phyloP scores from a whole-genome alignment of 768 basidiomycete species.

The Tephrocybe sp. region DNA sequence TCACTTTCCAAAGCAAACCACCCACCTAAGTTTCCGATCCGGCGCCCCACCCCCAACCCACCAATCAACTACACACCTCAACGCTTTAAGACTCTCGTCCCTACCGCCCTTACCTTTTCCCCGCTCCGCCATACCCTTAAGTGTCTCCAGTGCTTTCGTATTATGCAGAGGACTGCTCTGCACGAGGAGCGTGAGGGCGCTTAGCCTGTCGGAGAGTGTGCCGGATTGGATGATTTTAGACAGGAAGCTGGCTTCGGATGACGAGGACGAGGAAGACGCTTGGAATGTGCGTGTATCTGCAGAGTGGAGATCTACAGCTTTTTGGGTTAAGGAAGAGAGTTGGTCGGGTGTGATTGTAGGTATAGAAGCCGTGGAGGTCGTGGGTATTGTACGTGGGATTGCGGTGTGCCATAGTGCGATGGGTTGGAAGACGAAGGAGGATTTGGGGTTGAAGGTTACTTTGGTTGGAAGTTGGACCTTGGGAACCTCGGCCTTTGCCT shows the following conservation, averaged over 20 bases:
- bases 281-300: slow-evolving; percentile 44
- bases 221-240: slow-evolving; percentile 83
- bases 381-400: slow-evolving; percentile 41
- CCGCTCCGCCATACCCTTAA: slow-evolving; percentile 73
- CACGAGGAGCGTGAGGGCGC: slow-evolving; percentile 86
- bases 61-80: slow-evolving; percentile 94
- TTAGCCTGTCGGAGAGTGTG: slow-evolving; percentile 88
- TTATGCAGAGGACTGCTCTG: slow-evolving; percentile 89
- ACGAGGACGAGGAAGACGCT: slow-evolving; percentile 53
- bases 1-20: too few species aligned
- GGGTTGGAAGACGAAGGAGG: slow-evolving; percentile 36
- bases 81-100: slow-evolving; percentile 89
- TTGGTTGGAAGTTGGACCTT: slow-evolving; percentile 27
- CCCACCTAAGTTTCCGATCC: slow-evolving; percentile 76
- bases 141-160: slow-evolving; percentile 69
- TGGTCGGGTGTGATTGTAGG: slow-evolving; percentile 39
- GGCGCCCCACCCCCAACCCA: slow-evolving; percentile 96
- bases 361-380: slow-evolving; percentile 20
- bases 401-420: slow-evolving; percentile 55
- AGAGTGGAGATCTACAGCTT: slow-evolving; percentile 46
- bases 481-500: neutral
- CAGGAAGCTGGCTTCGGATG: slow-evolving; percentile 80
- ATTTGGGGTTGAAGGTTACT: slow-evolving; percentile 33
- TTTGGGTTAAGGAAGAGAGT: slow-evolving; percentile 42
- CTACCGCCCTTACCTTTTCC: slow-evolving; percentile 84